phyloP scores from a whole-genome alignment of 2,329 filamentous ascomycete species.

The Colletotrichum shisoi region DNA sequence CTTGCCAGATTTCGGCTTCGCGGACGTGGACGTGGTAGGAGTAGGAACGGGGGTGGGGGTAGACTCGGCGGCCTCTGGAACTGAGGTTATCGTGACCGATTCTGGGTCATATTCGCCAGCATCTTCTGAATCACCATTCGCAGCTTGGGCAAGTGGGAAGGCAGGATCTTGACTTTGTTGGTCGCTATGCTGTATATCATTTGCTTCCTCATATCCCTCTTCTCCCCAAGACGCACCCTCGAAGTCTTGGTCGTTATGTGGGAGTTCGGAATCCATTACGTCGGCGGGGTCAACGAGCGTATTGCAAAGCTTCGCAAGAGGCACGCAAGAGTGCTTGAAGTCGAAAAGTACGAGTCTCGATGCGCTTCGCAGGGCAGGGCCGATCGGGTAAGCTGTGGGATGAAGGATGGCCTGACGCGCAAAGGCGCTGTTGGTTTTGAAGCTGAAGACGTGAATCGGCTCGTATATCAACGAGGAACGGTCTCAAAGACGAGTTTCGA shows the following conservation, averaged over 20 bases:
- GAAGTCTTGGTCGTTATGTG: constrained; percentile 42
- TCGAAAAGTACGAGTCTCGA: not conserved
- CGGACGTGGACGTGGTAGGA: constrained; percentile 39
- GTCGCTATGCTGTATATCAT: constrained; percentile 65
- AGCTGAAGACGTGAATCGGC: constrained; percentile 1
- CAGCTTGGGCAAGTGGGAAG: constrained; percentile 55
- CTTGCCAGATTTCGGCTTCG: constrained; percentile 53
- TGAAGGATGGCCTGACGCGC: constrained; percentile 22
- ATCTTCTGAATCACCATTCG: constrained; percentile 54
- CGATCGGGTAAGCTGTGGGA: constrained; percentile 8
- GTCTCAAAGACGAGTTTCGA: not conserved
- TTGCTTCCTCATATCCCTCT: constrained; percentile 62
- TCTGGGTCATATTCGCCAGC: constrained; percentile 62
- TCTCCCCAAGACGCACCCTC: constrained; percentile 60
- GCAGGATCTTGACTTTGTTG: constrained; percentile 60
- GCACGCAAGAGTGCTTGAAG: not conserved
- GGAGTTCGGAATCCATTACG: constrained; percentile 39
- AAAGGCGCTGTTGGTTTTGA: constrained; percentile 23
- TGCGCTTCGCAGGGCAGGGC: not conserved
- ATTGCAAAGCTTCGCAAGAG: not conserved
- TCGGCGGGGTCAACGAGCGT: not conserved
- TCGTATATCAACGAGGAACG: not conserved
- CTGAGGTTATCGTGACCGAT: constrained; percentile 55
- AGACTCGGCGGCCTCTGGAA: constrained; percentile 45
- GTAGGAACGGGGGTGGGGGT: constrained; percentile 40